Evolutionary conservation across 495 filamentous ascomycete species (phyloP).

Genomic region (Penicillium angulare): DNA sequence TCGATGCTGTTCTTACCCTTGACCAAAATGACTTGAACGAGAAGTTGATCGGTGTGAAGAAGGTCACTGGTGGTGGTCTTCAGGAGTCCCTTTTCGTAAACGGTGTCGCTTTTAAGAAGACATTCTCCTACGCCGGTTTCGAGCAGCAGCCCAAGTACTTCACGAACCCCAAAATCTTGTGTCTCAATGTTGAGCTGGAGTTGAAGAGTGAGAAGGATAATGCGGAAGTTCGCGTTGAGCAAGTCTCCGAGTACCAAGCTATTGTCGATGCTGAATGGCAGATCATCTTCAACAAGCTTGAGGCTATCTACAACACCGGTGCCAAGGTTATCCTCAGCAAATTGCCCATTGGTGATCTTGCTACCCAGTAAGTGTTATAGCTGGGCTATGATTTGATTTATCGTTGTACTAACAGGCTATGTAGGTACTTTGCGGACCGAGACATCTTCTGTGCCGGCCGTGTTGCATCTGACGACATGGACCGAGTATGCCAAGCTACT

Average conservation of each 20-base stretch:
- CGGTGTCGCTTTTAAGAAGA: conserved; percentile 99
- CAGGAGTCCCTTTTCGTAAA: conserved; percentile 97
- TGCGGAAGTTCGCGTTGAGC: conserved; percentile 94
- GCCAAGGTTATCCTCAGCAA: conserved; percentile 97
- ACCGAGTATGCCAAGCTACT: conserved; percentile 92
- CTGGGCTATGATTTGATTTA: background rate
- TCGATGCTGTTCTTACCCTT: conserved; percentile 93
- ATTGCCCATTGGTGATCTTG: conserved; percentile 94
- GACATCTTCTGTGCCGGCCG: conserved; percentile 98
- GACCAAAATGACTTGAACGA: conserved; percentile 98
- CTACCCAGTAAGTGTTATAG: conserved; percentile 70
- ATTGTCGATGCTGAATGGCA: conserved; percentile 99
- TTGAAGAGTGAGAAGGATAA: conserved; percentile 99
- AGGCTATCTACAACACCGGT: conserved; percentile 86
- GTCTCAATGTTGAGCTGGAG: conserved; percentile 95
- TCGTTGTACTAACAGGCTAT: conserved; percentile 6
- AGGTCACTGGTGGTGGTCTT: conserved; percentile 92
- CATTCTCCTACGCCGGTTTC: conserved; percentile 97
- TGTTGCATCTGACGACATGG: conserved; percentile 89
- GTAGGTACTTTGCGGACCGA: conserved; percentile 87
- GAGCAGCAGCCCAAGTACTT: conserved; percentile 98
- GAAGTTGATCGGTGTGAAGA: conserved; percentile 96
- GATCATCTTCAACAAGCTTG: conserved; percentile 99
- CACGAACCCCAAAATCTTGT: conserved; percentile 89
- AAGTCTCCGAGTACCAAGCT: conserved; percentile 98